These are phyloP conservation scores for Psilocybe cubensis DNA, from an alignment of 768 basidiomycete species.

Conservation along the genomic window DNA sequence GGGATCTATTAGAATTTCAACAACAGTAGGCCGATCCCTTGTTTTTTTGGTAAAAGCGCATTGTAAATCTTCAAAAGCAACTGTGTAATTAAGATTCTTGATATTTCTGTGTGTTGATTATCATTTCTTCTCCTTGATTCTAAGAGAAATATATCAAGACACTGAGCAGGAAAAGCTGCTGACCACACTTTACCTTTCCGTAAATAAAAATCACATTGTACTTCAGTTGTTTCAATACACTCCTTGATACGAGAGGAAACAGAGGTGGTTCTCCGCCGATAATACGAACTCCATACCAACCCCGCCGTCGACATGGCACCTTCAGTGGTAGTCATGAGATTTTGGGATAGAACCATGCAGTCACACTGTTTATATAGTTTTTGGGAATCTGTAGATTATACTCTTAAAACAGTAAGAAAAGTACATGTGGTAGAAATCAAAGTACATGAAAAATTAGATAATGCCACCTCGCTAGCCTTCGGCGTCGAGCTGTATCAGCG, in stretches of 20 bases:
- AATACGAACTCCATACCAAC: not conserved
- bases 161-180: not conserved
- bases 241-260: not conserved
- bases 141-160: not conserved
- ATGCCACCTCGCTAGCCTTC: constrained; percentile 2
- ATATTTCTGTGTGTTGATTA: not conserved
- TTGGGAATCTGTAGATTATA: not conserved
- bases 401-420: not conserved
- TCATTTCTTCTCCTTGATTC: not conserved
- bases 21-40: not conserved
- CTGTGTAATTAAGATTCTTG: not conserved
- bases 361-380: not conserved
- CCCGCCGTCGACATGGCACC: not conserved
- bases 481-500: constrained; percentile 30
- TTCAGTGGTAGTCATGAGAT: not conserved
- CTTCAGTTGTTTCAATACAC: not conserved
- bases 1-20: not conserved
- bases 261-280: not conserved
- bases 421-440: not conserved
- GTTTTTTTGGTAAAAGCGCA: not conserved
- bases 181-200: not conserved
- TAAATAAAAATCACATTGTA: not conserved
- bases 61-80: not conserved
- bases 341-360: not conserved
- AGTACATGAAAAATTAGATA: constrained; percentile 4